phyloP scores from a whole-genome alignment of 2,329 filamentous ascomycete genomes.

The Paecilomyces niveus region DNA sequence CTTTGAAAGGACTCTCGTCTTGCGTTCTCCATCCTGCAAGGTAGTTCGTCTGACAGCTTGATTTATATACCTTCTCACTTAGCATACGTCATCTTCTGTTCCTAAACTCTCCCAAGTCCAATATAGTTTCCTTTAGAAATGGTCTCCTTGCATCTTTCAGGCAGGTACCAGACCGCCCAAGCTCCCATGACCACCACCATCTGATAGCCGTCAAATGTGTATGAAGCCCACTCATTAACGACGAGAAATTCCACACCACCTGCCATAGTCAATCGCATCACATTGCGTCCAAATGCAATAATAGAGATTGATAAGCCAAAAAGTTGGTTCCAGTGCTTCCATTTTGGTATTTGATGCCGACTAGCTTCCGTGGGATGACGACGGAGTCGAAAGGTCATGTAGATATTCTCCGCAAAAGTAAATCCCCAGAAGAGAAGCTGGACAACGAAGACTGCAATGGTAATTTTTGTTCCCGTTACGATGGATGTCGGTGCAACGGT shows the following conservation, averaged over 20 bases:
- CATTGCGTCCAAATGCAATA: conserved; percentile 7
- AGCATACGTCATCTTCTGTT: neutral
- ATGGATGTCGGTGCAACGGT: neutral
- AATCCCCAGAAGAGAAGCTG: neutral
- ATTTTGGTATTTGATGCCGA: neutral
- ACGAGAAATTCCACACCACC: conserved; percentile 6
- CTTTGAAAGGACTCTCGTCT: too few species aligned
- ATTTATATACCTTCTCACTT: neutral
- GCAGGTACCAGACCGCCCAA: conserved; percentile 8
- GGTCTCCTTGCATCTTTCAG: neutral
- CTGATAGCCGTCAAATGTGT: conserved; percentile 9
- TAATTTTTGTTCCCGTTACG: neutral
- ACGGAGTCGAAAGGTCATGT: neutral
- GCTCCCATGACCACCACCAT: conserved; percentile 5
- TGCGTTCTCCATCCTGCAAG: too few species aligned
- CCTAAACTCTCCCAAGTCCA: neutral
- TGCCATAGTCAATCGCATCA: conserved; percentile 7
- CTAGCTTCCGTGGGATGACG: neutral
- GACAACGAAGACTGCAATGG: neutral
- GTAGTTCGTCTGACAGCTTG: neutral
- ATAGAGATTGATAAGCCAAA: neutral
- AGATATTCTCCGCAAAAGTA: neutral
- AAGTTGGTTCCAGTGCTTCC: neutral
- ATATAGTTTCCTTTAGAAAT: neutral
- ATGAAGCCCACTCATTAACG: conserved; percentile 7